A percentile compares a stretch with the other conserved stretches of the same genome.
phyloP scores from a whole-genome alignment of 2,329 filamentous ascomycete species.

The Scytalidium sp. region DNA sequence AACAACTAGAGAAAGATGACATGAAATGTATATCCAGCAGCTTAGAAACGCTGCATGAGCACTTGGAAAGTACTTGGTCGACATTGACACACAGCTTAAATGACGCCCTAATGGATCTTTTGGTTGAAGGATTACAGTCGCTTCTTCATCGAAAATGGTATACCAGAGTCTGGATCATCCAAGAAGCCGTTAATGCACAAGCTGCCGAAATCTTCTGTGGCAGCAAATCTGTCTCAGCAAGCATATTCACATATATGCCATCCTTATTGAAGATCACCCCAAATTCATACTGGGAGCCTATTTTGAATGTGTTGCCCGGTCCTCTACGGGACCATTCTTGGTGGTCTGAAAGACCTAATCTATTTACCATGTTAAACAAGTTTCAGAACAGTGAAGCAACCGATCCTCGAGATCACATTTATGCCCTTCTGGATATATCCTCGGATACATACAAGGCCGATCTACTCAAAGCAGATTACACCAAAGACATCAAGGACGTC shows the following conservation, averaged over 20 bases:
- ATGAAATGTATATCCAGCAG: background rate
- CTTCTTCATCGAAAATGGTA: slow-evolving; percentile 5
- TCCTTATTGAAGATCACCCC: background rate
- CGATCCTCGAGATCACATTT: slow-evolving; percentile 10
- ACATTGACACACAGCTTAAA: too few species aligned
- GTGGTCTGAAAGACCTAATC: slow-evolving; percentile 6
- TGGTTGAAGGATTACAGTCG: background rate
- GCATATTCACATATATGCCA: slow-evolving; percentile 5
- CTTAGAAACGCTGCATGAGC: background rate
- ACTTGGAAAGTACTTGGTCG: background rate
- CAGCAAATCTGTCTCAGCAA: slow-evolving; percentile 3
- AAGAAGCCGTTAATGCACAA: slow-evolving; percentile 8
- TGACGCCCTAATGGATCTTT: background rate
- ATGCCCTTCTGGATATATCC: slow-evolving; percentile 8
- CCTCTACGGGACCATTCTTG: slow-evolving; percentile 5
- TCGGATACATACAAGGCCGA: slow-evolving; percentile 4
- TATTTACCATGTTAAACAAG: slow-evolving; percentile 7
- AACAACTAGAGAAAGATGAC: background rate
- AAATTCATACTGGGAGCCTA: slow-evolving; percentile 6
- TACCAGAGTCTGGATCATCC: slow-evolving; percentile 9
- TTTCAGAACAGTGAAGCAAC: slow-evolving; percentile 10
- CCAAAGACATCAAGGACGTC: slow-evolving; percentile 6
- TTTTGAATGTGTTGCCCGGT: slow-evolving; percentile 13
- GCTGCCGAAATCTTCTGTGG: slow-evolving; percentile 7
- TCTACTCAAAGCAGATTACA: slow-evolving; percentile 7